A percentile compares a stretch with the other conserved stretches of the same genome.
Evolutionary conservation across 768 basidiomycete species (phyloP).

Genomic region (Leccinum aurantiacum): DNA sequence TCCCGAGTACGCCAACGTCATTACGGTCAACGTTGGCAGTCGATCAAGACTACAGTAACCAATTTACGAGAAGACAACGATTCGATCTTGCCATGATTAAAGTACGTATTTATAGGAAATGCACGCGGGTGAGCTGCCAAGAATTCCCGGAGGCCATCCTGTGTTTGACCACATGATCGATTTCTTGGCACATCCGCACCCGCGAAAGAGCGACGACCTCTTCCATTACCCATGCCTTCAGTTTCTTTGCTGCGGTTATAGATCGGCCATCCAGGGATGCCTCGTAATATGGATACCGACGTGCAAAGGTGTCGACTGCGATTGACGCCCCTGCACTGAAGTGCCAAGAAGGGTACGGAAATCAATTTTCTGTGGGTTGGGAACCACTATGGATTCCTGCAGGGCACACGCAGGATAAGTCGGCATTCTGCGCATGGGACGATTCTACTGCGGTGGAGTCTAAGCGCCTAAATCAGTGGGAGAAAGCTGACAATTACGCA

Average conservation of each 20-base stretch:
- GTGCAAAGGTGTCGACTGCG: neutral
- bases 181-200: neutral
- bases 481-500: neutral
- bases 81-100: neutral
- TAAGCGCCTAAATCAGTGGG: neutral
- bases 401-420: neutral
- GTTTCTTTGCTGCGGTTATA: neutral
- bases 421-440: neutral
- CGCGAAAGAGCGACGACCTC: neutral
- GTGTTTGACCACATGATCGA: slow-evolving; percentile 1
- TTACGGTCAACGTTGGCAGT: neutral
- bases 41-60: too few species aligned
- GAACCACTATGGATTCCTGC: neutral
- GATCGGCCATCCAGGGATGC: neutral
- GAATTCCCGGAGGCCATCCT: neutral
- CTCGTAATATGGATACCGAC: neutral
- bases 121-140: neutral
- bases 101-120: neutral
- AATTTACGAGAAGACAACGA: neutral
- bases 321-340: neutral
- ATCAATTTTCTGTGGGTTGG: neutral
- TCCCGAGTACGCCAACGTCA: neutral
- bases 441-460: neutral
- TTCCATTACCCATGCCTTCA: neutral
- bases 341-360: neutral